Evolutionary conservation across 257 asterid genomes (phyloP), one percentile per base, ranked within the genome.

Genomic region (Solanum bulbocastanum): DNA sequence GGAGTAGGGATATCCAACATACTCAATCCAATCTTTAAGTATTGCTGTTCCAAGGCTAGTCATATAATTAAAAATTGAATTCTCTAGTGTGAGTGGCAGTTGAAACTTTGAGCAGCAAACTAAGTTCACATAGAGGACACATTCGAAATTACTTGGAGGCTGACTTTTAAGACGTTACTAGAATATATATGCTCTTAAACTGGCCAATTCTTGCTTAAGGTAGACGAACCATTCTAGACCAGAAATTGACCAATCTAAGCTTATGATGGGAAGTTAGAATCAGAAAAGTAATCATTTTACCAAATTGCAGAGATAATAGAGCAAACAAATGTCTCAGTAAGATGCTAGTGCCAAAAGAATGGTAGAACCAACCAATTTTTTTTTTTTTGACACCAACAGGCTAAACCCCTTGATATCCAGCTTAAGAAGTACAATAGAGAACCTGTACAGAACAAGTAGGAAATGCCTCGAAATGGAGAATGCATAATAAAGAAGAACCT

Each of bases 401-500:
- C 36, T 42, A 78, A 44, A 78, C 9, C 25, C 84, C 84, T 42
- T 78, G 65, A 78, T 10, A 78, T 78, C 84, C 62, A 78, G n/a
- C 84, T 42, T 42, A 25, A 78, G 25, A 42, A 78, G 84, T 81
- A 46, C 37, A 30, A 27, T 27, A 81, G 6, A 46, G 85, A 81
- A 44, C 85, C 46, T 44, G 85, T 81, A 27, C 8, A 10, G 65
- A 81, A 49, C 15, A 81, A 81, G 66, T 44, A 27, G 39, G 68
- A 81, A 81, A 81, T 81, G 66, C 30, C 36, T 16, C 16, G 27
- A 81, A 46, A 9, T 22, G 35, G 58, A 66, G 39, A 5, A 27
- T 81, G 46, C 23, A 12, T 42, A 33, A 86, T 58, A 72, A 69
- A 85, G 82, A 89, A 71, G 89, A 87, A 96, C 99, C 99, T 97